Base-by-base conservation (phyloP, 441 rosid genomes). In the Pelargonium citronellum region DNA sequence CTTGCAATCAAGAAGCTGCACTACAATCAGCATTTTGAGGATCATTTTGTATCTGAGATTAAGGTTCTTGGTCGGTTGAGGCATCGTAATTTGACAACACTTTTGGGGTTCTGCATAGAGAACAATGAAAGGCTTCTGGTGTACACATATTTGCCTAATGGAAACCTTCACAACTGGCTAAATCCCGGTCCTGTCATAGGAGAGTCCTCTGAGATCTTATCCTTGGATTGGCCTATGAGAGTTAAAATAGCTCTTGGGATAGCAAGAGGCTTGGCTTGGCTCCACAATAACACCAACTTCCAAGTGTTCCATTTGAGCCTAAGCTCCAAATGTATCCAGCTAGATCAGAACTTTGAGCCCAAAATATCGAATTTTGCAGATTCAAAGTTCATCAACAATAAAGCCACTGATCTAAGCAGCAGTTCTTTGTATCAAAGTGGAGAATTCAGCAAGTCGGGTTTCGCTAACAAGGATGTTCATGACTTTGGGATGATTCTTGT, bases 351-450 rank as follows among this genome's bases (percentile, higher is more conserved):
- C 16, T 80, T 80, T 9, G 74, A 78, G 49, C 79, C 81, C 22
- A 80, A 73, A 71, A 60, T 80, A 37, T 80, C 83, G 1, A 75
- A 74, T 49, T 82, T 77, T 15, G 60, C 19, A n/a, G 16, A 53
- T 53, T 16, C 60, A 16, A 53, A 53, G 60, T 15, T 53, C 60
- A 51, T 16, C n/a, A 51, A 51, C 7, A 51, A 16, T 13, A 2
- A 15, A 53, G 60, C 41, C 41, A 37, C 41, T 37, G 41, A 37
- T 5, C 41, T 37, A 6, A 37, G 41, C 41, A 37, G 37, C 37
- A 30, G 37, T 30, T 27, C 30, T 27, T 30, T 30, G 37, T 4
- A 30, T 30, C 37, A 30, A 30, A 30, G 60, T 15, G 16, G 19
- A 15, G 60, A 15, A 15, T 13, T 15, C 2, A 53, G 16, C 6